Conservation (phyloP, 1,284 basidiomycete genomes). For the Ceratobasidium sp. region DNA sequence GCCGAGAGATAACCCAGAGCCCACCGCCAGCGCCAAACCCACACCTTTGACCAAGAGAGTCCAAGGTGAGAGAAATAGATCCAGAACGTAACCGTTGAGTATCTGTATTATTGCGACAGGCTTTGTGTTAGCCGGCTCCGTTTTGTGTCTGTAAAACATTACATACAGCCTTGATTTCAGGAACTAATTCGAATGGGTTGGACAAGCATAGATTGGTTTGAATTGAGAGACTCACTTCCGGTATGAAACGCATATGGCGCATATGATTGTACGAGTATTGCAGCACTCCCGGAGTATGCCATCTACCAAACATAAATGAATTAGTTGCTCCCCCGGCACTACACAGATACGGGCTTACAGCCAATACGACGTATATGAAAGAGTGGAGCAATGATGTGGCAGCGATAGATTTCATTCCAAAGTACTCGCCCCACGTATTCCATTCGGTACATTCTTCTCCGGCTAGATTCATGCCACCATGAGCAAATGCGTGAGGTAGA, state of each 20-base stretch:
- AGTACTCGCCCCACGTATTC: conserved; percentile 69
- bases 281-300: conserved; percentile 67
- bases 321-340: neutral
- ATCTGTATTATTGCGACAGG: conserved; percentile 56
- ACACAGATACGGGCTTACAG: conserved; percentile 54
- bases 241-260: conserved; percentile 79
- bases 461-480: conserved; percentile 56
- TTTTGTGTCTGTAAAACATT: conserved; percentile 44
- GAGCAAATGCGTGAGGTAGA: neutral
- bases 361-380: conserved; percentile 65
- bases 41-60: conserved; percentile 76
- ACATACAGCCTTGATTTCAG: conserved; percentile 73
- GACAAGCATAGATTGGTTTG: conserved; percentile 1
- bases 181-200: conserved; percentile 56
- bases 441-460: conserved; percentile 74
- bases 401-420: conserved; percentile 61
- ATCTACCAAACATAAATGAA: conserved; percentile 53
- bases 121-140: neutral
- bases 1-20: conserved; percentile 74
- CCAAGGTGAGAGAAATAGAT: conserved; percentile 72
- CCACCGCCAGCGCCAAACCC: conserved; percentile 77
- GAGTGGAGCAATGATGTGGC: conserved; percentile 67
- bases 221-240: conserved; percentile 62
- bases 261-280: conserved; percentile 66
- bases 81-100: conserved; percentile 72